phyloP scores from a whole-genome alignment of 768 basidiomycete genomes.

The Suillus alpinus region DNA sequence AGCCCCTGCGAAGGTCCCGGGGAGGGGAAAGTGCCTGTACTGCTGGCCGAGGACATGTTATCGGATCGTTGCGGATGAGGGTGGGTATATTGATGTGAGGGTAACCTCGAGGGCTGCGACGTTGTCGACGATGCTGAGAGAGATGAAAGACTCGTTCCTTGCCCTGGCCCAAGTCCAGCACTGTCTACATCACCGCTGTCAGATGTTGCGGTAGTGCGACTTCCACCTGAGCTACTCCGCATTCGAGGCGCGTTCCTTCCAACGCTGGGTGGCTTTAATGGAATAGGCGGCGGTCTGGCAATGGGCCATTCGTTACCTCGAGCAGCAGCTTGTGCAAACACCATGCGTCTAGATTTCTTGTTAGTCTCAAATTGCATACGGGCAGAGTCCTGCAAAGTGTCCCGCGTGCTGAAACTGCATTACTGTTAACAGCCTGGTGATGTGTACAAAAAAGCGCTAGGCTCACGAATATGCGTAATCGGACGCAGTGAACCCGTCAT shows the following conservation, averaged over 20 bases:
- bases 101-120: constrained; percentile 46
- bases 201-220: constrained; percentile 72
- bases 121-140: constrained; percentile 61
- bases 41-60: constrained; percentile 30
- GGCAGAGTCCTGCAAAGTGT: constrained; percentile 79
- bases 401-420: constrained; percentile 65
- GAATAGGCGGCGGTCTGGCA: constrained; percentile 44
- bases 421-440: constrained; percentile 6
- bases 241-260: constrained; percentile 48
- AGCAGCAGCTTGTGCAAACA: constrained; percentile 72
- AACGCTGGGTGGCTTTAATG: constrained; percentile 40
- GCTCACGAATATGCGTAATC: constrained; percentile 76
- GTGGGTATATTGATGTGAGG: constrained; percentile 36
- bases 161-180: constrained; percentile 36
- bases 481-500: constrained; percentile 86
- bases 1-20: constrained; percentile 34
- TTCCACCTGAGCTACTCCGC: constrained; percentile 80
- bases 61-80: constrained; percentile 37
- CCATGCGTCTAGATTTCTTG: constrained; percentile 67
- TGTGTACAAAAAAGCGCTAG: neutral
- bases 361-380: constrained; percentile 76
- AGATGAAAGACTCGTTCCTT: constrained; percentile 49
- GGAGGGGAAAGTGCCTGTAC: constrained; percentile 36
- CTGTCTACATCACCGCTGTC: constrained; percentile 67
- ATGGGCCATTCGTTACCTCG: constrained; percentile 59